Evolutionary conservation across 768 basidiomycete species (phyloP), one percentile per base, ranked within the genome.

Genomic region (Tephrocybe sp.): DNA sequence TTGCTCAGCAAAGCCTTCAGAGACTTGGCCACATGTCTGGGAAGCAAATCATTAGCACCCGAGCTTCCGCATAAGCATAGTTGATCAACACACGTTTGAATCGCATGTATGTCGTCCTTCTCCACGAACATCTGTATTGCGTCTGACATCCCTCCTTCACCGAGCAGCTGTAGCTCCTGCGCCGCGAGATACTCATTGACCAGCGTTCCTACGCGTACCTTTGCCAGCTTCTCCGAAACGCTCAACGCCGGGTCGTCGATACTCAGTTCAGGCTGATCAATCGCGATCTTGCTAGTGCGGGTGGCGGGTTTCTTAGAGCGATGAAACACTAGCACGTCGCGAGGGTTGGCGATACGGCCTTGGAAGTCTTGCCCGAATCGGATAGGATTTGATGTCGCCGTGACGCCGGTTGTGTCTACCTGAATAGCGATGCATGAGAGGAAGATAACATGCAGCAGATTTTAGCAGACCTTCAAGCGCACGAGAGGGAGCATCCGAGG

Each of bases 321-420:
- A 65, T 93, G 86, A 71, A 97, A 98, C 30, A 91, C 81, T 24
- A 99, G 81, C 20, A 97, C 81, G 64, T 98, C 96, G 23, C 93
- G 81, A 14, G 97, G 96, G 64, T 99, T 99, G 10, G 97, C 97
- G 30, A 98, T 80, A 18, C 80, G 80, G 1, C 91, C 92, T 58
- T 86, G 81, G 67, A 98, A 98, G 65, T 96, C 91, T 65, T 96
- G 94, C 1, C 97, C 96, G 65, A 99, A 97, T 9, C 97, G 88
- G 45, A 96, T 88, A 20, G 96, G 95, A 66, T 99, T 99, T 48
- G 90, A 93, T 72, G 93, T 93, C 60, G 92, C 90, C 50, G 83
- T 84, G 7, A 93, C 89, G 37, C 88, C 90, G 0, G 95, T 91
- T 0, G 93, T 95, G 64, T 96, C 93, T 15, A 96, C 93, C 88